These are phyloP conservation scores for Pulveroboletus sp. DNA, from an alignment of 768 basidiomycete genomes.

Conservation along the genomic window DNA sequence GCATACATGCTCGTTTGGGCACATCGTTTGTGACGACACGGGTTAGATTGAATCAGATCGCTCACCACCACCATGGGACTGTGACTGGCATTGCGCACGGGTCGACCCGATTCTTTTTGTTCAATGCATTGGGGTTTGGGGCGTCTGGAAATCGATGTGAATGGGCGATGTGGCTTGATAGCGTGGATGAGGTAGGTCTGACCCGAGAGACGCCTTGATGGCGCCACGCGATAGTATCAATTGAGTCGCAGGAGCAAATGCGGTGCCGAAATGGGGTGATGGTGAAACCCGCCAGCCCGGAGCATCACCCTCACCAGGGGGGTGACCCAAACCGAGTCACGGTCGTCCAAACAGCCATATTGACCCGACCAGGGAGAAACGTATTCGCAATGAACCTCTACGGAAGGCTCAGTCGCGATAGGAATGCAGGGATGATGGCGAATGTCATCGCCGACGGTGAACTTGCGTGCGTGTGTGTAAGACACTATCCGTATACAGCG, in stretches of 20 bases:
- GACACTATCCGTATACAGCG: slow-evolving; percentile 18
- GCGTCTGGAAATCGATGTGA: too few species aligned
- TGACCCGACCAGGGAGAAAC: neutral
- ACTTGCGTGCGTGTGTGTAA: slow-evolving; percentile 9
- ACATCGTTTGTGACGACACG: slow-evolving; percentile 4
- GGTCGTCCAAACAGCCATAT: neutral
- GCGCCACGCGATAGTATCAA: too few species aligned
- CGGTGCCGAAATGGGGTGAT: too few species aligned
- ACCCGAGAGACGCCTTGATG: too few species aligned
- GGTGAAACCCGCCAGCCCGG: too few species aligned
- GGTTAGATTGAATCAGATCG: too few species aligned
- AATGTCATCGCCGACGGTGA: too few species aligned
- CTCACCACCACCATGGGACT: neutral
- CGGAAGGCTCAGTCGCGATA: slow-evolving; percentile 12
- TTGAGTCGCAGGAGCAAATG: too few species aligned
- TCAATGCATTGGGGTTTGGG: too few species aligned
- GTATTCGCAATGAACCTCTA: slow-evolving; percentile 6
- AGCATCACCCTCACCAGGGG: neutral
- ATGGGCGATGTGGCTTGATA: too few species aligned
- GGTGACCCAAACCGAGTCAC: slow-evolving; percentile 8
- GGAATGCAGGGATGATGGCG: slow-evolving; percentile 4
- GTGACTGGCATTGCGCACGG: slow-evolving; percentile 1
- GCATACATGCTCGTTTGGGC: neutral
- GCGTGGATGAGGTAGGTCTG: too few species aligned
- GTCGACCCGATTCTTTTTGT: too few species aligned